phyloP scores from a whole-genome alignment of 108 stramenopile species.

The Cyclotella atomus region DNA sequence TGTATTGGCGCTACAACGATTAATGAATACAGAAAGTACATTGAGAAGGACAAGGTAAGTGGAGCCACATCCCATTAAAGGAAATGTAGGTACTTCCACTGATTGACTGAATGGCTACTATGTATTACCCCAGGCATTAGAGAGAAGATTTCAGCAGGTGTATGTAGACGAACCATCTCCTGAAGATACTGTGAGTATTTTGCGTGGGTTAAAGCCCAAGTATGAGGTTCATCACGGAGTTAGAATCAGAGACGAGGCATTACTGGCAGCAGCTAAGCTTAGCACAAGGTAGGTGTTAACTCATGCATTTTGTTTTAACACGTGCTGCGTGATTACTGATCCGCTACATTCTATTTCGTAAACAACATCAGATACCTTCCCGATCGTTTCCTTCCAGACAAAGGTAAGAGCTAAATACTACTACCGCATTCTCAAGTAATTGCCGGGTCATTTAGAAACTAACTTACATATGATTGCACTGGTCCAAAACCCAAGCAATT shows the following conservation, averaged over 20 bases:
- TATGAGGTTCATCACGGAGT: conserved; percentile 99
- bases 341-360: background rate
- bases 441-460: background rate
- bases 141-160: conserved; percentile 99
- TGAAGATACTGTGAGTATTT: conserved; percentile 98
- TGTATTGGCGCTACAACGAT: conserved; percentile 99
- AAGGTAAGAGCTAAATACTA: conserved; percentile 29
- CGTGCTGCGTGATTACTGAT: background rate
- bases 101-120: no score
- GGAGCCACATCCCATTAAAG: no score
- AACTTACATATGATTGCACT: conserved; percentile 40
- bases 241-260: conserved; percentile 95
- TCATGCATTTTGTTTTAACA: background rate
- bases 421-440: no score
- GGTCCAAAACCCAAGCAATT: conserved; percentile 77
- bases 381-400: conserved; percentile 88
- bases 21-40: conserved; percentile 96
- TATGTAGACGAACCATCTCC: conserved; percentile 93
- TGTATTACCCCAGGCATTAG: no score
- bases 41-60: conserved; percentile 92
- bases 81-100: no score
- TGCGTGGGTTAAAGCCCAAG: conserved; percentile 95
- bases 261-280: conserved; percentile 96
- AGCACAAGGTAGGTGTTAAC: conserved; percentile 61
- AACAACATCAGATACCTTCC: conserved; percentile 81